Base-by-base conservation (phyloP, 805 yeast genomes). In the Candida chauliodis region DNA sequence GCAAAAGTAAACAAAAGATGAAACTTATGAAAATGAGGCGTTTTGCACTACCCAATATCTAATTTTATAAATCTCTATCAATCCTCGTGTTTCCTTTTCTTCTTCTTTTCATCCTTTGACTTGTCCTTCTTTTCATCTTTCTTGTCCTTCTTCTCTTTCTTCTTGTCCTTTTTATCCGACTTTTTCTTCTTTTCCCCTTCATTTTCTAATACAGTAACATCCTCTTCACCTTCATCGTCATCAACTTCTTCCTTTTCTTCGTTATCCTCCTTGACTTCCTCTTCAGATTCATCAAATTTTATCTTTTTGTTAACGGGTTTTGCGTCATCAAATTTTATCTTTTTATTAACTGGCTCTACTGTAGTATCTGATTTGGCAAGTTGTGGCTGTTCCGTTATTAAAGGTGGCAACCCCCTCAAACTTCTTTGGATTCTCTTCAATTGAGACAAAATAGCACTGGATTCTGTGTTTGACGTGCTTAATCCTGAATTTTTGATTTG, bases 331-430 rank as follows among this genome's bases (percentile, higher is more conserved):
- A 65, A 52, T 37, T 60, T 51, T 41, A 54, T 46, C 49, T 54
- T 52, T 48, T 54, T 51, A 25, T 49, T 51, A 19, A 40, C 39
- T 32, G 48, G 46, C 24, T 39, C 37, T 19, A 15, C 14, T 5
- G 13, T 23, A 4, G 30, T 21, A 13, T 18, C 50, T 55, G 30
- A 52, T 56, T 29, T 55, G 54, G 40, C 46, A 47, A 18, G 52
- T 57, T 52, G 13, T 59, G 41, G 50, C 54, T 25, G 49, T 23
- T 45, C 50, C 8, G 41, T 26, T 20, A 29, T 27, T 27, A 60
- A 50, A 25, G 95, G 95, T 8, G 95, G 91, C 41, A 86, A 70
- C 1, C 95, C 95, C 48, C 88, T 69, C 47, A 85, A 74, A 46
- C 83, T 87, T 61, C 95, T 74, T 54, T 82, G 91, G 28, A 84